phyloP scores from a whole-genome alignment of 768 basidiomycete species.

The Cystobasidium ongulense region DNA sequence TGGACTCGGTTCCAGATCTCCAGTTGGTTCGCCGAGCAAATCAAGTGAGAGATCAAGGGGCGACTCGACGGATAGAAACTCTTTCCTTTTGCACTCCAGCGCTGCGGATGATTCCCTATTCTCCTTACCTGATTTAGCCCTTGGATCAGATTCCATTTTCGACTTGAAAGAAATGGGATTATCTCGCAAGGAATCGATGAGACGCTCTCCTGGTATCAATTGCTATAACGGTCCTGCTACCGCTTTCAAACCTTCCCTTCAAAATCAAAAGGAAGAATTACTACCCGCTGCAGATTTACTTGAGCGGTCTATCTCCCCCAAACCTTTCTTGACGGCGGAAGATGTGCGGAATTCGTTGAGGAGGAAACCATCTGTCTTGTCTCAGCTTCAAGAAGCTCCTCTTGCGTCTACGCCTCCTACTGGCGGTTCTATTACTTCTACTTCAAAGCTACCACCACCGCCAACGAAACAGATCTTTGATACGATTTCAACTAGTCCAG shows the following conservation, averaged over 20 bases:
- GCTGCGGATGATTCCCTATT: conserved; percentile 15
- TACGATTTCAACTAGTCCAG: background rate
- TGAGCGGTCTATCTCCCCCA: conserved; percentile 6
- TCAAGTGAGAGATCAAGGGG: background rate
- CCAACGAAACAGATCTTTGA: background rate
- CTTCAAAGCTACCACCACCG: background rate
- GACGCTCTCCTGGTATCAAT: conserved; percentile 6
- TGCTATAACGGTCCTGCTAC: background rate
- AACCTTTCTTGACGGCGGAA: conserved; percentile 10
- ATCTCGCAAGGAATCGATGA: conserved; percentile 24
- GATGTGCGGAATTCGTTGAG: conserved; percentile 5
- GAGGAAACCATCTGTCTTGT: background rate
- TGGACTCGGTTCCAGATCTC: background rate
- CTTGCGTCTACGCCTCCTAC: conserved; percentile 12
- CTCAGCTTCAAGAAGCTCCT: background rate
- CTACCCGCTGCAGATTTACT: background rate
- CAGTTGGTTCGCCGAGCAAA: background rate
- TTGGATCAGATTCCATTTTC: background rate
- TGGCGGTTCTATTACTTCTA: background rate
- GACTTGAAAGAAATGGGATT: conserved; percentile 16
- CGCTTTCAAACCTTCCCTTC: background rate
- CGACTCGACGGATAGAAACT: background rate
- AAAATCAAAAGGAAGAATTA: conserved; percentile 13
- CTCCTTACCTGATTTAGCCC: conserved; percentile 17
- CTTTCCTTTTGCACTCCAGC: background rate